Evolutionary conservation across 108 stramenopile genomes (phyloP).

Genomic region (Pseudonitzschia multistriata): DNA sequence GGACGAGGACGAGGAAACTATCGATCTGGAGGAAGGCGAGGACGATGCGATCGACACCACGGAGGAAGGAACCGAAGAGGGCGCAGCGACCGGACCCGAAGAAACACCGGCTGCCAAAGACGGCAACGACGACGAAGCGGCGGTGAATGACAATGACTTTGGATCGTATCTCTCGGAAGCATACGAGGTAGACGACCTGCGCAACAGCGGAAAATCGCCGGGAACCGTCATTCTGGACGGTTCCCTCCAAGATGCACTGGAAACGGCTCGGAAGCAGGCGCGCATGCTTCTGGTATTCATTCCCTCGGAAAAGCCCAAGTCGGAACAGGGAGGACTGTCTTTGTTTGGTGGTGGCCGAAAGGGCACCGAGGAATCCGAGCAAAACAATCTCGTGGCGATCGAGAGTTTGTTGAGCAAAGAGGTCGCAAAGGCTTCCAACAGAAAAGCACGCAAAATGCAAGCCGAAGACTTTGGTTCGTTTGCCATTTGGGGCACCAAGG

Average conservation of each 20-base stretch:
- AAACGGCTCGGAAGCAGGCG: constrained; percentile 53
- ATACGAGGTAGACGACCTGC: constrained; percentile 30
- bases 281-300: constrained; percentile 74
- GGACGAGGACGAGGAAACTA: not conserved
- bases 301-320: constrained; percentile 42
- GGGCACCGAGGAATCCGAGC: constrained; percentile 11
- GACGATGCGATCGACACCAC: not conserved
- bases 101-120: not conserved
- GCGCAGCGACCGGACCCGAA: not conserved
- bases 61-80: not conserved
- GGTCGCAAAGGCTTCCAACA: constrained; percentile 47
- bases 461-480: constrained; percentile 47
- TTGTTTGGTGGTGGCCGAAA: not conserved
- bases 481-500: constrained; percentile 64
- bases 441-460: constrained; percentile 49
- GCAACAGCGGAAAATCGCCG: constrained; percentile 6
- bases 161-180: constrained; percentile 31
- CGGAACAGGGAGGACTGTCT: not conserved
- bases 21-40: constrained; percentile 1
- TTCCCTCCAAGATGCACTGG: constrained; percentile 54
- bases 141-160: constrained; percentile 27
- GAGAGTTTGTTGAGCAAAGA: constrained; percentile 52
- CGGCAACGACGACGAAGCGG: not conserved
- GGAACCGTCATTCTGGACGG: constrained; percentile 31
- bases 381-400: constrained; percentile 36